Evolutionary conservation across 352 stramenopile species (phyloP), one percentile per base, ranked within the genome.

Genomic region (Phytophthora cactorum): DNA sequence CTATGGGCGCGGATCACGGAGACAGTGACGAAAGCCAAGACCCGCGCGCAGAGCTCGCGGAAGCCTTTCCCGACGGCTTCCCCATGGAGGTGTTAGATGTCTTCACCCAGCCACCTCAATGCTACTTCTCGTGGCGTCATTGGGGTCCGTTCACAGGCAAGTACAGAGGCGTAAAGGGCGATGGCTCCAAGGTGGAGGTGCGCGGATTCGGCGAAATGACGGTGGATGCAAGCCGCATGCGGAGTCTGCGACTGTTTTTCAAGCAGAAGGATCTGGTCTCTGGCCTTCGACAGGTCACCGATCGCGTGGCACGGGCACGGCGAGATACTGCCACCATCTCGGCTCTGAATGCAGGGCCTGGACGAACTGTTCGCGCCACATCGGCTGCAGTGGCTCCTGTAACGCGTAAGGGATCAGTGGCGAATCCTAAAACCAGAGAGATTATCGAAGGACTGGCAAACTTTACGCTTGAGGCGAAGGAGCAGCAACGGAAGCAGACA

Each of bases 91-190:
- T 95, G 11, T 69, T 93, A 10, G 70, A 91, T 22, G 87, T 93
- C 49, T 95, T 84, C 57, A 93, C 87, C 28, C 83, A 90, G 59
- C 83, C 82, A 28, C 87, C 87, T 27, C 72, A 81, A 39, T 91
- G 86, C 60, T 86, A 92, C 60, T 95, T 95, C 46, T 77, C 82
- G 36, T 95, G 87, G 87, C 75, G 85, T 11, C 87, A 95, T 63
- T 95, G 87, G 87, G 87, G 83, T 0, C 72, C 77, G 8, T 95
- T 93, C 63, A 84, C 81, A 0, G 87, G 87, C 15, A 76, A 75
- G 22, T 92, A 83, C 70, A 74, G 81, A 46, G 87, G 85, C 27
- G 64, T 89, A 6, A 82, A 84, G 22, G 85, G 87, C 38, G 77
- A 91, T 50, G 82, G 81, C 47, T 68, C 74, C 32, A 73, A 76